Percentiles rank a stretch among this genome's conserved stretches.
phyloP scores from a whole-genome alignment of 1,284 basidiomycete genomes.

The Austroboletus rostrupii region DNA sequence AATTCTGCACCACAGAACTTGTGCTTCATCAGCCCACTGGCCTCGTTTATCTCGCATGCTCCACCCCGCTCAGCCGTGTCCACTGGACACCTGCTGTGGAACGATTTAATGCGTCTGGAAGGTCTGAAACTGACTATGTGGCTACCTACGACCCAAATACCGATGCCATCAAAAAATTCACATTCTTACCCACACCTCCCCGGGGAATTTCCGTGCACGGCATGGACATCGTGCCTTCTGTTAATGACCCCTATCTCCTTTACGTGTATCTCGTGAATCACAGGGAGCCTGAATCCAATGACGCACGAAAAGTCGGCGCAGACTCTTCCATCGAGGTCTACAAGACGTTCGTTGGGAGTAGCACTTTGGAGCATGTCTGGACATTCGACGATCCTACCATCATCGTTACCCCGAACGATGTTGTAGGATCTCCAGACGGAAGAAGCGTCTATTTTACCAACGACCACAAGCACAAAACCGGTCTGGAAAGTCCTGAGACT shows the following conservation, averaged over 20 bases:
- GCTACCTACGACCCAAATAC: constrained; percentile 56
- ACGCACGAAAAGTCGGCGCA: constrained; percentile 51
- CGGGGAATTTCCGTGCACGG: constrained; percentile 62
- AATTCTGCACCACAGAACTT: constrained; percentile 39
- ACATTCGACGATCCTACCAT: constrained; percentile 54
- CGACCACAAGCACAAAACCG: constrained; percentile 52
- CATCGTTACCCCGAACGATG: constrained; percentile 67
- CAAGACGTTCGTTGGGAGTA: constrained; percentile 45
- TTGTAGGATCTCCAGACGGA: constrained; percentile 60
- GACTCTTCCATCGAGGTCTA: constrained; percentile 74
- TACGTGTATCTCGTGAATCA: constrained; percentile 71
- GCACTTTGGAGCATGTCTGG: constrained; percentile 46
- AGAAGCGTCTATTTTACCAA: constrained; percentile 68
- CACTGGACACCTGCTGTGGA: constrained; percentile 53
- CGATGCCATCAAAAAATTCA: constrained; percentile 44
- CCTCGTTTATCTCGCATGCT: constrained; percentile 69
- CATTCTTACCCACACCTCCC: constrained; percentile 36
- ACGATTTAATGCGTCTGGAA: constrained; percentile 44
- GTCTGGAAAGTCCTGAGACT: constrained; percentile 36
- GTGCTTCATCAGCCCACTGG: constrained; percentile 55
- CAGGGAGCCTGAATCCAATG: constrained; percentile 40
- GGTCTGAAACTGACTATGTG: constrained; percentile 51
- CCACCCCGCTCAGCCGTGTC: constrained; percentile 44
- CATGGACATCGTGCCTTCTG: constrained; percentile 65
- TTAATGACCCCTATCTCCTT: constrained; percentile 44